Conservation (phyloP, 2,329 filamentous ascomycete species). For the Fusarium graminum region DNA sequence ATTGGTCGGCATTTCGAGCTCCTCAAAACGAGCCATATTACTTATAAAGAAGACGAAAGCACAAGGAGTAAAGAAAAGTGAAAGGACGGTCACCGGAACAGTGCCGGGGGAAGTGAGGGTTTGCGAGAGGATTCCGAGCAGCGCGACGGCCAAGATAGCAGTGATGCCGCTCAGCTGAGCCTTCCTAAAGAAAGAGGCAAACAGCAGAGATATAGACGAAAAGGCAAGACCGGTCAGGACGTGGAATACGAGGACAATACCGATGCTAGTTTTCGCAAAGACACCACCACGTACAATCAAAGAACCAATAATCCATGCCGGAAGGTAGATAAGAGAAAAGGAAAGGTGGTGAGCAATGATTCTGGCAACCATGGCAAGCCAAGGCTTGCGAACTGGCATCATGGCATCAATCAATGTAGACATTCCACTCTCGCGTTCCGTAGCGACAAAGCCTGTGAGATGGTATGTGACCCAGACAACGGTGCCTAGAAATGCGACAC, state of each 20-base stretch:
- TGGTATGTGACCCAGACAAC: conserved; percentile 89
- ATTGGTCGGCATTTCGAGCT: conserved; percentile 69
- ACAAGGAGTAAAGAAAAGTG: conserved; percentile 85
- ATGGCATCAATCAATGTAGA: conserved; percentile 90
- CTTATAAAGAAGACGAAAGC: conserved; percentile 87
- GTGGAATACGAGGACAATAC: conserved; percentile 79
- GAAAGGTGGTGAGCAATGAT: conserved; percentile 83
- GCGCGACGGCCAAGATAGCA: conserved; percentile 76
- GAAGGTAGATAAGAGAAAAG: conserved; percentile 83
- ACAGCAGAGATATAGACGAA: conserved; percentile 83
- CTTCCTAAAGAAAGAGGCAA: conserved; percentile 86
- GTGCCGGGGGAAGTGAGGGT: conserved; percentile 73
- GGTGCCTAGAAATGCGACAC: conserved; percentile 81
- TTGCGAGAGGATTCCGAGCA: conserved; percentile 87
- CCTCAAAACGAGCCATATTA: conserved; percentile 82
- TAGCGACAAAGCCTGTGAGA: conserved; percentile 85
- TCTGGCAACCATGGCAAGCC: conserved; percentile 83
- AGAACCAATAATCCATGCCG: conserved; percentile 84
- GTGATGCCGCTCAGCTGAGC: conserved; percentile 89
- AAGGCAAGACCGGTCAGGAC: conserved; percentile 82
- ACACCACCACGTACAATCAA: conserved; percentile 73
- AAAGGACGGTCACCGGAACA: conserved; percentile 75
- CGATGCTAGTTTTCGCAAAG: conserved; percentile 73
- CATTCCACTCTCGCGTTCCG: conserved; percentile 88
- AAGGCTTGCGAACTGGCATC: conserved; percentile 81